Evolutionary conservation across 495 filamentous ascomycete genomes (phyloP), one percentile per base, ranked within the genome.

Genomic region (Penicillium ochrochloron): DNA sequence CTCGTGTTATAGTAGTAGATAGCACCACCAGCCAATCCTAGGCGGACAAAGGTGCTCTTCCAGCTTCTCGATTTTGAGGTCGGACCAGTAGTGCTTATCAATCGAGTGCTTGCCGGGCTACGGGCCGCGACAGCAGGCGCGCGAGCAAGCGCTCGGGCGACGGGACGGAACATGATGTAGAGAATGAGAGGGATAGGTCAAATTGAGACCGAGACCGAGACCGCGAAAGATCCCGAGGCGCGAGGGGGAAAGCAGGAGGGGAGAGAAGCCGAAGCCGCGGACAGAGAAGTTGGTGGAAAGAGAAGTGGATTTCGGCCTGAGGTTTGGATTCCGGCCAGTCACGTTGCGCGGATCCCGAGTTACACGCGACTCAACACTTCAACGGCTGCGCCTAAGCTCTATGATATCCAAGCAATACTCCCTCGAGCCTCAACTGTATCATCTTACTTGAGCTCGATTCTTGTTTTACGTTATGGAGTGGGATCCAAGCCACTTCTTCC

Each of bases 1-100:
- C 88, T 93, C 44, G 93, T 97, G 78, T 93, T 94, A 76, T 97
- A 99, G 73, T 88, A 97, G 81, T 97, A 99, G 35, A 97, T 74
- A n/a, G 86, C 85, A 25, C 81, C 93, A 55, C 75, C 79, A n/a
- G 92, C 93, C 51, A 95, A 68, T 59, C 88, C 92, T 84, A 92
- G 88, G 76, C 94, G 84, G 61, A 82, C 68, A 9, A 79, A 82
- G n/a, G 86, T 83, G 68, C 85, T 91, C 84, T 92, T 97, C 93
- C 91, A 97, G 70, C 87, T 89, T 72, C 92, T 78, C 64, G 85
- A 84, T 76, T 88, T 90, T 68, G 87, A 82, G 58, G 88, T 78
- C 58, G 90, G 81, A 67, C 86, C 80, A 59, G 90, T n/a, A 14
- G 53, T 92, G 80, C 87, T 91, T 76, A 90, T 83, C 70, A 92